Evolutionary conservation across 2,329 filamentous ascomycete species (phyloP), one percentile per base, ranked within the genome.

Genomic region (Huntiella abstrusa): DNA sequence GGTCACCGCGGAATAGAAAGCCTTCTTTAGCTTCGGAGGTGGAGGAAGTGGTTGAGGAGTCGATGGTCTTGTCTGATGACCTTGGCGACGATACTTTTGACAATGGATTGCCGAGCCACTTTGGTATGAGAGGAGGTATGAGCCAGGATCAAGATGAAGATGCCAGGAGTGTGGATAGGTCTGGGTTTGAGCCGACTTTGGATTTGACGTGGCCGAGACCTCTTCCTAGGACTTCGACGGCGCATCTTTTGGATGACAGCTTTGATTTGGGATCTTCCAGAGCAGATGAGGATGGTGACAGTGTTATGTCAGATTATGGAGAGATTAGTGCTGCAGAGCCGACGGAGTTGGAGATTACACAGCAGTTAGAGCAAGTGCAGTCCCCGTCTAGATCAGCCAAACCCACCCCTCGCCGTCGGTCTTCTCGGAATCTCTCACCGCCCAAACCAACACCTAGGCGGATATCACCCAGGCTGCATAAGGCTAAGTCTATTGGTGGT

Each of bases 381-480:
- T 28, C 44, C 17, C 38, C 36, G 5, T n/a, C 36, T 12, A 34
- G 15, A 19, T 41, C 43, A 15, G 3, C 22, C 6, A 28, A 28
- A 28, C 22, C 37, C 16, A 40, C 15, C 4, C 35, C 35, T 6
- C 22, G 12, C 6, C 16, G 12, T 17, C 36, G 22, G 38, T 42
- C 43, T 51, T 45, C 49, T 28, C 5, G 22, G 22, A 28, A 28
- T 28, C 22, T 28, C 2, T 28, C 32, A 48, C 15, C 44, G 42
- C 33, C 53, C 51, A 42, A 55, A 56, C 5, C 56, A 58, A 3
- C 36, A 11, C 13, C 32, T 8, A 12, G 13, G 4, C 22, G n/a
- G 7, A 17, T 43, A 11, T 33, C 41, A 6, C 41, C 41, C 4
- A 22, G 32, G 57, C 22, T 28, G 22, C 22, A 28, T 28, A 28